Evolutionary conservation across 164 flowering plant species (phyloP), one percentile per base, ranked within the genome.

Genomic region (Buxus sempervirens): DNA sequence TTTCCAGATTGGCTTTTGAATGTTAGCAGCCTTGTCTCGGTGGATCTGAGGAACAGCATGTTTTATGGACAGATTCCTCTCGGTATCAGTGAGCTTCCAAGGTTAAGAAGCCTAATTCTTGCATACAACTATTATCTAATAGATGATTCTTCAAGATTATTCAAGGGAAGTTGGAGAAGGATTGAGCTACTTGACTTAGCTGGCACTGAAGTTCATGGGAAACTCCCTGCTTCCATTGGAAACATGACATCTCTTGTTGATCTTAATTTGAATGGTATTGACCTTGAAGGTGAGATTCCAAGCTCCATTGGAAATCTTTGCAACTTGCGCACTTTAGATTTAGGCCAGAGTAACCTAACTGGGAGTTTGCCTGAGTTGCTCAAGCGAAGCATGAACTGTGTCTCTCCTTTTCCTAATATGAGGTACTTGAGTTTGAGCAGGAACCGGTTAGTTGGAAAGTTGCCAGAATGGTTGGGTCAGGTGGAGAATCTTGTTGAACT

Each of bases 391-490:
- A 65, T 60, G 23, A 63, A 32, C 22, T 74, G 81, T 51, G 25
- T 7, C 63, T 54, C 70, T 51, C 74, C 78, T 51, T 66, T 83
- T 18, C 69, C 79, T 18, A 66, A 59, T 63, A 24, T 81, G 55
- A 58, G 60, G 51, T 7, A 45, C 51, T 72, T 85, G 57, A 24
- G 23, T 41, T 62, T 81, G 67, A 53, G 65, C 54, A 51, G 21
- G 54, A 83, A 83, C 36, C 72, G 48, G 1, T 36, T 83, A 7
- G 2, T 7, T 0, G 85, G 86, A 9, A 60, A 36, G 13, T 57
- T 85, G 58, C 85, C 89, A 1, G 66, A 70, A n/a, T 77, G 81
- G 80, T 63, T 85, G 36, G 81, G 81, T 24, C 68, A 72, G 54
- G 67, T 83, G 7, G 24, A 21, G 48, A 77, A 73, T 73, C 79